Evolutionary conservation across 139 green algal species (phyloP).

Genomic region (Chlorella sorokiniana): DNA sequence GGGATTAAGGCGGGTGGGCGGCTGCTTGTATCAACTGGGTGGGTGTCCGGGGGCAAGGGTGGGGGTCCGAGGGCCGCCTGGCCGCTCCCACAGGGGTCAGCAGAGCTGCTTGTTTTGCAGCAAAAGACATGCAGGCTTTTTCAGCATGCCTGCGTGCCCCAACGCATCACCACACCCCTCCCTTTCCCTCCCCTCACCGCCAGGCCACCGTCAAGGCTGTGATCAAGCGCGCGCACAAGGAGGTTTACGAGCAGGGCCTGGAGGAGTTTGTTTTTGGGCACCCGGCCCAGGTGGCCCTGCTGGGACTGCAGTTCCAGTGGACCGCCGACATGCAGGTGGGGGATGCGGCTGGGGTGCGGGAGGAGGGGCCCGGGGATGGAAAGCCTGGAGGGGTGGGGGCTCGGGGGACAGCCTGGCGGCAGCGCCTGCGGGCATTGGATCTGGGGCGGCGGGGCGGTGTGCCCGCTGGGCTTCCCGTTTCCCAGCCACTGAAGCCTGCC

Average conservation of each 20-base stretch:
- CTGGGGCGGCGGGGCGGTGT: too few species aligned
- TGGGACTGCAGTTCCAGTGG: constrained; percentile 97
- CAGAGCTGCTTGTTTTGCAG: neutral
- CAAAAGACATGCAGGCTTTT: constrained; percentile 35
- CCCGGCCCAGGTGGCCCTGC: constrained; percentile 85
- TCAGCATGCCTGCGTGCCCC: constrained; percentile 33
- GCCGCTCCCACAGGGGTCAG: too few species aligned
- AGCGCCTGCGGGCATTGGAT: too few species aligned
- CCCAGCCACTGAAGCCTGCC: neutral
- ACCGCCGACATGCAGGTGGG: constrained; percentile 87
- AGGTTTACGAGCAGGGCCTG: constrained; percentile 85
- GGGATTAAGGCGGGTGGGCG: neutral
- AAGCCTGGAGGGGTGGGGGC: neutral
- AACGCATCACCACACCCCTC: neutral
- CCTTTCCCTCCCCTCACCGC: neutral
- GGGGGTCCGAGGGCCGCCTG: too few species aligned
- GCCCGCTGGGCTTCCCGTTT: too few species aligned
- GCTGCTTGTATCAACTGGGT: constrained; percentile 5
- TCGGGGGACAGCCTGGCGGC: too few species aligned
- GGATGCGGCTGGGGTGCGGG: neutral
- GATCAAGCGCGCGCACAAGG: constrained; percentile 78
- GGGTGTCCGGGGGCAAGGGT: too few species aligned
- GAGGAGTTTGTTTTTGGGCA: constrained; percentile 89
- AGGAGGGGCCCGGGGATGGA: neutral
- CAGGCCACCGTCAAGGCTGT: constrained; percentile 81